Base-by-base conservation (phyloP, 2,329 filamentous ascomycete genomes). In the Stachybotrys chartarum region DNA sequence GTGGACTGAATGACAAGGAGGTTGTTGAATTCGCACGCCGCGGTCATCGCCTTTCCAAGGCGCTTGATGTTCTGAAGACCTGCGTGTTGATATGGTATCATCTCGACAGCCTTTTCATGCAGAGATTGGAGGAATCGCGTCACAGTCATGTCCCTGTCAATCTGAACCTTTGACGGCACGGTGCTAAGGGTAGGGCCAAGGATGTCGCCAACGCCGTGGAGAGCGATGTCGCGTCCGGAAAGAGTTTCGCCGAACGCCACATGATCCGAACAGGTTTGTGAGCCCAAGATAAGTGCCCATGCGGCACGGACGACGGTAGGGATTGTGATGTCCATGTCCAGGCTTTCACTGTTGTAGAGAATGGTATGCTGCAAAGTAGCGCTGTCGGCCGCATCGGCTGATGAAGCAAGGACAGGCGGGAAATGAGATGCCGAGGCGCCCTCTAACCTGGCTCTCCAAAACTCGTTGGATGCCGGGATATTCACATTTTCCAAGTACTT, bases 181-280 rank as follows among this genome's bases (percentile, higher is more conserved):
- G 80, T 82, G 5, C 78, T 75, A 54, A 82, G 78, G 70, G 80
- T 79, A 1, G 80, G 80, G 0, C 78, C 80, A 56, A 79, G 74
- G 31, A 82, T 79, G 54, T 76, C 66, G 53, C 79, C 75, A 62
- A 73, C 66, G 0, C 73, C 75, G 1, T 66, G 63, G 30, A 77
- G 67, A 0, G 72, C 67, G 2, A 71, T 70, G 52, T 75, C 73
- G 30, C 80, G 76, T 4, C 80, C 80, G 0, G 78, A 80, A 1
- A 82, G 68, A 0, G 78, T 81, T 65, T 79, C 77, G n/a, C 79
- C 79, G 54, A 81, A 81, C 11, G 81, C 69, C 5, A 82, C 71
- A 54, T 82, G 79, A 17, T 70, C 64, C 16, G 71, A 72, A 3
- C 72, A 73, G 42, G 74, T 74, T 59, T 81, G 80, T 17, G 72